phyloP scores from a whole-genome alignment of 2,329 filamentous ascomycete species.

The Uncinocarpus reesii region DNA sequence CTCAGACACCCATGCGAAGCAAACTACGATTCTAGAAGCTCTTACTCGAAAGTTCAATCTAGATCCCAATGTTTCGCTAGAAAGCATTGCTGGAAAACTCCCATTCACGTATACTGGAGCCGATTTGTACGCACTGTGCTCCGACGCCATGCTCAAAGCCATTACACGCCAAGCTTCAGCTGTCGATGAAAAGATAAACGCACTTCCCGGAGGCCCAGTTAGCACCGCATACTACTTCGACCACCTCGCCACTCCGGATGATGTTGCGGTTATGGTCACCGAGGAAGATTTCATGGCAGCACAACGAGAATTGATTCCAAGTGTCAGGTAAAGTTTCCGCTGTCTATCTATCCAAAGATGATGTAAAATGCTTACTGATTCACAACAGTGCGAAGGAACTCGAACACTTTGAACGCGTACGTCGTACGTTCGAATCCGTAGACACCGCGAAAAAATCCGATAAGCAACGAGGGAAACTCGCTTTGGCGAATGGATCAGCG shows the following conservation, averaged over 20 bases:
- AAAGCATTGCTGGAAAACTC: conserved; percentile 60
- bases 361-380: conserved; percentile 20
- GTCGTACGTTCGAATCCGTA: conserved; percentile 65
- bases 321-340: conserved; percentile 48
- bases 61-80: conserved; percentile 65
- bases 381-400: conserved; percentile 67
- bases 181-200: conserved; percentile 72
- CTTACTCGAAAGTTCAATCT: conserved; percentile 90
- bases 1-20: conserved; percentile 92
- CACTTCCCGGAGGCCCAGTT: conserved; percentile 50
- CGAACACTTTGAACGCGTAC: conserved; percentile 77
- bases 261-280: conserved; percentile 76
- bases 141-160: conserved; percentile 96
- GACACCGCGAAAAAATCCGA: conserved; percentile 37
- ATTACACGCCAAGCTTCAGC: conserved; percentile 78
- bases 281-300: conserved; percentile 81
- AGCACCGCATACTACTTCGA: conserved; percentile 94
- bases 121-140: conserved; percentile 93
- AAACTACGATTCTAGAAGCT: conserved; percentile 85
- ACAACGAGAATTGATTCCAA: conserved; percentile 76
- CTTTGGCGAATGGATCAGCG: conserved; percentile 19
- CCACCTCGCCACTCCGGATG: conserved; percentile 70
- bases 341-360: background rate
- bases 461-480: conserved; percentile 10
- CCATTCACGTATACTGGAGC: conserved; percentile 97